phyloP scores from a whole-genome alignment of 306 rosid species.

The Cucurbita ficifolia region DNA sequence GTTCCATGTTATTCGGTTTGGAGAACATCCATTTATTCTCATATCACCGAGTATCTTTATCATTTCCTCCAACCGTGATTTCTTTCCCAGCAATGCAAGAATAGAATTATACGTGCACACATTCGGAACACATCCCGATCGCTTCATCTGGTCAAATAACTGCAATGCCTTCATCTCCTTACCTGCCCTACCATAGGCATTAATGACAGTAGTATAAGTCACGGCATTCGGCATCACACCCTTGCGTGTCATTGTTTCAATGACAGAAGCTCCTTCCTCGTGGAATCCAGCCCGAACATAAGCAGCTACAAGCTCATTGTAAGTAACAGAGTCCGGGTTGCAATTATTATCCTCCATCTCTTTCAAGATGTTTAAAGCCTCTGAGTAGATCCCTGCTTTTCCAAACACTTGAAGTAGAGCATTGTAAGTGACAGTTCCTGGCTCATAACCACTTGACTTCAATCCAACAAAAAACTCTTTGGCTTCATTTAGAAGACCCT shows the following conservation, averaged over 20 bases:
- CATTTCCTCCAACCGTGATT: constrained; percentile 52
- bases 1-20: constrained; percentile 80
- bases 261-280: constrained; percentile 66
- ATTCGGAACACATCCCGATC: constrained; percentile 70
- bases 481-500: constrained; percentile 75
- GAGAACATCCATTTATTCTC: constrained; percentile 71
- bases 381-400: constrained; percentile 67
- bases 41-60: constrained; percentile 56
- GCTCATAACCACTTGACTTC: constrained; percentile 54
- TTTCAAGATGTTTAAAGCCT: constrained; percentile 64
- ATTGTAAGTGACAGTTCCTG: constrained; percentile 77
- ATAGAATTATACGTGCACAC: constrained; percentile 65
- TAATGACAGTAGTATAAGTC: constrained; percentile 74
- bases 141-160: constrained; percentile 73
- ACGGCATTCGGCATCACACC: constrained; percentile 80
- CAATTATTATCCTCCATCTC: constrained; percentile 80
- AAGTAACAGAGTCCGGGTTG: constrained; percentile 61
- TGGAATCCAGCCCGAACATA: constrained; percentile 83
- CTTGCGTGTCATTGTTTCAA: constrained; percentile 56
- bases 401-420: constrained; percentile 75
- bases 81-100: constrained; percentile 76
- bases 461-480: constrained; percentile 51
- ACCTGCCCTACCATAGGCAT: constrained; percentile 74
- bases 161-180: constrained; percentile 60
- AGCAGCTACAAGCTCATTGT: constrained; percentile 81